Base-by-base conservation (phyloP, 176 grass and related monocot genomes). In the Lolium perenne region DNA sequence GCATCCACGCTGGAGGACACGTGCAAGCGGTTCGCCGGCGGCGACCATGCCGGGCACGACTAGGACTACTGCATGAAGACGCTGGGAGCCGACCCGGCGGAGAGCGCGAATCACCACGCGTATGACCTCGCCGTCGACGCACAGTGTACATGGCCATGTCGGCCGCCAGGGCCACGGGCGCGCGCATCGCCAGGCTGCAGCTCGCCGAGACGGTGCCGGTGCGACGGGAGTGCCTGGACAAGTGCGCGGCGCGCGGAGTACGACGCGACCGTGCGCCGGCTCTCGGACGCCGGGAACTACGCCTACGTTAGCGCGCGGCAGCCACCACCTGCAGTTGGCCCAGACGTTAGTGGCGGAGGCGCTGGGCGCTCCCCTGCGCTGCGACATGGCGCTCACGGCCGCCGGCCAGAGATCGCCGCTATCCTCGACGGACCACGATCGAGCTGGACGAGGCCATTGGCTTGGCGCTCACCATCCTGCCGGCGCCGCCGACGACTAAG, bases 21-120 rank as follows among this genome's bases (percentile, higher is more conserved):
- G 8, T 95, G 94, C 69, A 81, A 71, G 15, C 1, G 29, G 6
- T 77, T 80, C 84, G 72, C 53, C 45, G 67, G 8, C 55, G 83
- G 46, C 54, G 23, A 87, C 50, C 49, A 20, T 0, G 10, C 29
- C 6, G 54, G 50, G 32, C 71, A 88, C 57, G 76, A 63, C 70
- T 77, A 91, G 57, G 76, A 81, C 23, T 90, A 83, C 43, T 95
- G 91, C 78, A 1, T 85, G 9, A 60, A 17, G 43, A 89, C 84
- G 1, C 80, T 93, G 45, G 22, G 23, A 22, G 8, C 56, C 12
- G 86, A 77, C 25, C n/a, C n/a, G n/a, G 23, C 18, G 1, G 57
- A 45, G 10, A 84, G 60, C 38, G 61, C 87, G 17, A 15, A 20
- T 0, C 66, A 25, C 15, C 76, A 82, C 59, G 65, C 26, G 48